A percentile compares a stretch with the other conserved stretches of the same genome.
Evolutionary conservation across 2,329 filamentous ascomycete genomes (phyloP).

Genomic region (Cytospora piceicola): DNA sequence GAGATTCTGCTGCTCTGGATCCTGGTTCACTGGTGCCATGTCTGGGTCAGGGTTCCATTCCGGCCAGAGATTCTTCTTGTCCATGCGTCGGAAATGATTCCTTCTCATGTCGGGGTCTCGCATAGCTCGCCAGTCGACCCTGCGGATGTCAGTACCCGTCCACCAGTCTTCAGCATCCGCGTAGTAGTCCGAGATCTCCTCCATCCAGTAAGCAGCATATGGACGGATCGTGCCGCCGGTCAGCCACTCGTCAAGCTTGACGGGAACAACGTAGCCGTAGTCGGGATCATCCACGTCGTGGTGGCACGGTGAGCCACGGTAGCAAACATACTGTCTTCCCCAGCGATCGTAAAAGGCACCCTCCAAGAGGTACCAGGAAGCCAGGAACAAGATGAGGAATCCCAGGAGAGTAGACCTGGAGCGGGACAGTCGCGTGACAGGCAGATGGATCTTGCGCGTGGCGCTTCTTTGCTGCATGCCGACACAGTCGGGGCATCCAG

Average conservation of each 20-base stretch:
- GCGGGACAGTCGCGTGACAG: conserved; percentile 53
- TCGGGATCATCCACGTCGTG: conserved; percentile 53
- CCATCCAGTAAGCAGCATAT: conserved; percentile 42
- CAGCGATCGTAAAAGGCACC: conserved; percentile 52
- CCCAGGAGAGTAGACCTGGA: conserved; percentile 54
- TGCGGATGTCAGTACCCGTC: conserved; percentile 46
- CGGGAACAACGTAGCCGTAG: conserved; percentile 63
- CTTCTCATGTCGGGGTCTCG: conserved; percentile 46
- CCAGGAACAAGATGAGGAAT: conserved; percentile 46
- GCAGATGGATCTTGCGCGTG: conserved; percentile 46
- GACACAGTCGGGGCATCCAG: conserved; percentile 15
- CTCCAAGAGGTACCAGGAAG: conserved; percentile 61
- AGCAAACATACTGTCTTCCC: conserved; percentile 58
- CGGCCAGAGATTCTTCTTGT: conserved; percentile 47
- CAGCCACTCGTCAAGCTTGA: conserved; percentile 66
- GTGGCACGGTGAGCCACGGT: conserved; percentile 47
- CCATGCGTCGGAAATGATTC: conserved; percentile 52
- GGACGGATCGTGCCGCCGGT: conserved; percentile 55
- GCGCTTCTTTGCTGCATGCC: conserved; percentile 20
- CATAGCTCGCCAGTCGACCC: conserved; percentile 46
- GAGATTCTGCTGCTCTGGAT: conserved; percentile 48
- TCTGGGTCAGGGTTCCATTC: conserved; percentile 45
- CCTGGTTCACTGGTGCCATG: conserved; percentile 48
- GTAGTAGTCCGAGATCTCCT: conserved; percentile 51
- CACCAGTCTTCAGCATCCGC: conserved; percentile 54